Percentiles rank a stretch among this genome's conserved stretches.
phyloP scores from a whole-genome alignment of 805 yeast genomes.

The Wickerhamiella azymoides region DNA sequence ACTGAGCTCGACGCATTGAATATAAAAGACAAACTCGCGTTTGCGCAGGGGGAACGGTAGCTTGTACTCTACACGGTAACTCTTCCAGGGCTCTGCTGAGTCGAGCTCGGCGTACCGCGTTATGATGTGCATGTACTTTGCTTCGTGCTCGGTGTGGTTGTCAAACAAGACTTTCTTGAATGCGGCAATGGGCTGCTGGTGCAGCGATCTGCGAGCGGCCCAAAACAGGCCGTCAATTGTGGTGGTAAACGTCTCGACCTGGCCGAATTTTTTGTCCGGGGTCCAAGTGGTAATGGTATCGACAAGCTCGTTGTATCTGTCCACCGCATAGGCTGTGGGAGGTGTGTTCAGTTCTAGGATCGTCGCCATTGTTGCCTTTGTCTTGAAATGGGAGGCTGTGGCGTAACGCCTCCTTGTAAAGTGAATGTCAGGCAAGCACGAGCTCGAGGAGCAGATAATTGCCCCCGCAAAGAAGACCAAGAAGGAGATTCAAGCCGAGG shows the following conservation, averaged over 20 bases:
- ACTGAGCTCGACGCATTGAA: slow-evolving; percentile 21
- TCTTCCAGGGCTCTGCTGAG: slow-evolving; percentile 17
- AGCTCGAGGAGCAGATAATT: neutral
- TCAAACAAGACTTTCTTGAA: slow-evolving; percentile 22
- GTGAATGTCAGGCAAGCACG: neutral
- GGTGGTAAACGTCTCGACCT: slow-evolving; percentile 17
- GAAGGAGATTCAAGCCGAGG: neutral
- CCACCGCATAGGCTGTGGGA: neutral
- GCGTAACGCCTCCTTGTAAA: neutral
- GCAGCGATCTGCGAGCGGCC: slow-evolving; percentile 27
- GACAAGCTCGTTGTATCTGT: neutral
- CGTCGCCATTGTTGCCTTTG: neutral
- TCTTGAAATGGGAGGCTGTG: neutral
- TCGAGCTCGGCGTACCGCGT: slow-evolving; percentile 19
- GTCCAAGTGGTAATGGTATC: neutral
- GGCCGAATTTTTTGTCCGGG: neutral
- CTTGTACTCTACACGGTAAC: slow-evolving; percentile 21
- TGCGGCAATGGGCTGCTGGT: slow-evolving; percentile 21
- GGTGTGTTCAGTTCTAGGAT: neutral
- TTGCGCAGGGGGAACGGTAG: slow-evolving; percentile 25
- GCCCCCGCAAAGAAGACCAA: neutral
- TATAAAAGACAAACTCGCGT: slow-evolving; percentile 28
- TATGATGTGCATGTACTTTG: slow-evolving; percentile 26
- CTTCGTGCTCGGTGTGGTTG: slow-evolving; percentile 29
- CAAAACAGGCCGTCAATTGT: slow-evolving; percentile 23